Percentiles rank a stretch among this genome's conserved stretches.
These are phyloP conservation scores for Pezizomycotina sp. DNA, from an alignment of 2,329 filamentous ascomycete genomes.

Conservation along the genomic window DNA sequence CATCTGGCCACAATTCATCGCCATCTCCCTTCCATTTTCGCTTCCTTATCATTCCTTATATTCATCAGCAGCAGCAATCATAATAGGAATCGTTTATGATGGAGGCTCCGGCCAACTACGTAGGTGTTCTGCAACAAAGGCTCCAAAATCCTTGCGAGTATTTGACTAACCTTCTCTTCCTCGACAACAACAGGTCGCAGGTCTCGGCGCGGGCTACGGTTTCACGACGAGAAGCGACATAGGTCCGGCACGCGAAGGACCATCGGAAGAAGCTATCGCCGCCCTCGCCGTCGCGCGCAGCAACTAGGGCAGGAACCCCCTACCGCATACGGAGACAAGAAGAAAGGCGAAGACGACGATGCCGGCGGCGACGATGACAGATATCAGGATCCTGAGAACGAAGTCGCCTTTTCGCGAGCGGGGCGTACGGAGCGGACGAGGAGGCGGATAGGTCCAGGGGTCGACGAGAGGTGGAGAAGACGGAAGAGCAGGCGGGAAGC, in stretches of 20 bases:
- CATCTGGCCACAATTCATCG: too few species aligned
- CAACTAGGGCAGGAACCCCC: constrained; percentile 57
- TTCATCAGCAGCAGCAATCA: constrained; percentile 7
- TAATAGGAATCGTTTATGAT: too few species aligned
- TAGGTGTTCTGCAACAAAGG: too few species aligned
- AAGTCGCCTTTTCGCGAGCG: constrained; percentile 85
- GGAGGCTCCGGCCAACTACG: constrained; percentile 39
- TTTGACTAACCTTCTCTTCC: too few species aligned
- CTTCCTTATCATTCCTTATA: background rate
- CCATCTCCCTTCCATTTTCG: constrained; percentile 5
- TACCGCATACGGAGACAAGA: constrained; percentile 52
- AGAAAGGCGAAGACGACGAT: constrained; percentile 52
- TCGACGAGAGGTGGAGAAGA: constrained; percentile 93
- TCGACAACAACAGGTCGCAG: too few species aligned
- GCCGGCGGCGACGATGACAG: constrained; percentile 62
- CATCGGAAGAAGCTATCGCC: constrained; percentile 94
- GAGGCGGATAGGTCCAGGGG: constrained; percentile 93
- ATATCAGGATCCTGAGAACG: constrained; percentile 93
- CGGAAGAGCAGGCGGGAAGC: constrained; percentile 92
- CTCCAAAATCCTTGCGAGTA: too few species aligned
- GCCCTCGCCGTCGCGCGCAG: constrained; percentile 79
- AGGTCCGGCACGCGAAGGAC: constrained; percentile 83
- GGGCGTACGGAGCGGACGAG: constrained; percentile 91
- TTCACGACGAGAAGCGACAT: constrained; percentile 96
- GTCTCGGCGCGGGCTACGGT: constrained; percentile 90